phyloP scores from a whole-genome alignment of 768 basidiomycete genomes.

The Trametes cingulata region DNA sequence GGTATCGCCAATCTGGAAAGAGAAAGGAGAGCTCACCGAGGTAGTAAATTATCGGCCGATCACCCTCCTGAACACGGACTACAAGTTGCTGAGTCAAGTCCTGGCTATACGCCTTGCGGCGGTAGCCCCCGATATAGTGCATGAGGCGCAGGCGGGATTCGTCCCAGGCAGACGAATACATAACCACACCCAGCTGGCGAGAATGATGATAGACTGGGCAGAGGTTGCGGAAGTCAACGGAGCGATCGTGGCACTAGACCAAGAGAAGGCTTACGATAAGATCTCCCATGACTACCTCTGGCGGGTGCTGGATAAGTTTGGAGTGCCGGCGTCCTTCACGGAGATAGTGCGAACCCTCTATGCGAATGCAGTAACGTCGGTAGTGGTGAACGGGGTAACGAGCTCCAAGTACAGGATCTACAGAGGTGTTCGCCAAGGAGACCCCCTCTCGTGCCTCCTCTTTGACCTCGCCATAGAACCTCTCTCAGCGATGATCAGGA shows the following conservation, averaged over 20 bases:
- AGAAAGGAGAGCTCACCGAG: not conserved
- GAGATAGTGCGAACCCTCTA: slow-evolving; percentile 34
- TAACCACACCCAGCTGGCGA: slow-evolving; percentile 33
- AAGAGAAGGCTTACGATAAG: no score
- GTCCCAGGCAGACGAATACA: slow-evolving; percentile 35
- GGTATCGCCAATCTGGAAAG: no score
- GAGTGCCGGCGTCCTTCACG: slow-evolving; percentile 18
- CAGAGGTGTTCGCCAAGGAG: no score
- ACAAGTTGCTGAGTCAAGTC: slow-evolving; percentile 33
- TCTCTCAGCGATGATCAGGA: slow-evolving; percentile 26
- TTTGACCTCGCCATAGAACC: no score
- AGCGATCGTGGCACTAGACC: no score
- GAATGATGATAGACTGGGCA: no score
- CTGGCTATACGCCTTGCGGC: slow-evolving; percentile 23
- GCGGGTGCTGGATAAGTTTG: slow-evolving; percentile 7
- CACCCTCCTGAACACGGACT: slow-evolving; percentile 33
- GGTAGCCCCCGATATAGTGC: slow-evolving; percentile 26
- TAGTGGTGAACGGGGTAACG: no score
- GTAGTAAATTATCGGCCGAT: slow-evolving; percentile 22
- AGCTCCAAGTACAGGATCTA: no score
- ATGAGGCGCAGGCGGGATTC: slow-evolving; percentile 42
- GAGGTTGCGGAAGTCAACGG: no score
- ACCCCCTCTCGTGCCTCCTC: no score
- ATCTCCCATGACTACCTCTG: slow-evolving; percentile 24
- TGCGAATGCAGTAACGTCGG: no score